phyloP scores from a whole-genome alignment of 176 grass and related monocot genomes.

The Oryza officinalis region DNA sequence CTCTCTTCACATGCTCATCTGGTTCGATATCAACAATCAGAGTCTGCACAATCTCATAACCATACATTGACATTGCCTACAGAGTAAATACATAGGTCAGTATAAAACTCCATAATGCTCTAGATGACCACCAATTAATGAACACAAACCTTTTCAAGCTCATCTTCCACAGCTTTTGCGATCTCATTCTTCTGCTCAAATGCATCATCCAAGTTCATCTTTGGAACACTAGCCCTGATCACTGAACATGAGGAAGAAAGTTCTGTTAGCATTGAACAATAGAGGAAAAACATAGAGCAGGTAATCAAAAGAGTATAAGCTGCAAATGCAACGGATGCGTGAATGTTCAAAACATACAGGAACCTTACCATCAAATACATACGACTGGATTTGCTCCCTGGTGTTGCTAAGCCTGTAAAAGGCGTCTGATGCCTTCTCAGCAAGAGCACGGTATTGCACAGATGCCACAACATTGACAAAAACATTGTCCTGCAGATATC shows the following conservation, averaged over 20 bases:
- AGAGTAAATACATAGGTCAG: slow-evolving; percentile 22
- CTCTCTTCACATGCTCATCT: slow-evolving; percentile 76
- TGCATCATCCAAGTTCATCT: slow-evolving; percentile 80
- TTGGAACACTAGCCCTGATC: slow-evolving; percentile 87
- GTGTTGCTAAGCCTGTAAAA: slow-evolving; percentile 94
- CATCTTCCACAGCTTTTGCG: slow-evolving; percentile 81
- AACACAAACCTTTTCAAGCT: slow-evolving; percentile 80
- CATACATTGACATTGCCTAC: slow-evolving; percentile 87
- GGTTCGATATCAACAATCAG: slow-evolving; percentile 88
- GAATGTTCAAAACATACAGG: slow-evolving; percentile 5
- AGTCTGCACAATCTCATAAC: slow-evolving; percentile 88
- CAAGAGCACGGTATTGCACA: slow-evolving; percentile 76
- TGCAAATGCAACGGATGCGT: background rate
- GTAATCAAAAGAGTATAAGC: background rate
- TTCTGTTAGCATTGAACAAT: slow-evolving; percentile 27
- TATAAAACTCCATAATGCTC: slow-evolving; percentile 2
- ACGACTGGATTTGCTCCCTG: slow-evolving; percentile 80
- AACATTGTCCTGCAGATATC: slow-evolving; percentile 85
- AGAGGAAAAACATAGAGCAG: background rate
- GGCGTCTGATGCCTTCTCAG: slow-evolving; percentile 77
- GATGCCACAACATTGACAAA: slow-evolving; percentile 94
- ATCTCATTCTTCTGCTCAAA: slow-evolving; percentile 95
- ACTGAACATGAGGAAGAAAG: slow-evolving; percentile 51
- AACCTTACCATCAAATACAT: slow-evolving; percentile 89
- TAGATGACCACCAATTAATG: slow-evolving; percentile 17